Percentiles rank a stretch among this genome's conserved stretches.
These are phyloP conservation scores for Gnaphalium uliginosum DNA, from an alignment of 129 eudicot genomes.

Conservation along the genomic window DNA sequence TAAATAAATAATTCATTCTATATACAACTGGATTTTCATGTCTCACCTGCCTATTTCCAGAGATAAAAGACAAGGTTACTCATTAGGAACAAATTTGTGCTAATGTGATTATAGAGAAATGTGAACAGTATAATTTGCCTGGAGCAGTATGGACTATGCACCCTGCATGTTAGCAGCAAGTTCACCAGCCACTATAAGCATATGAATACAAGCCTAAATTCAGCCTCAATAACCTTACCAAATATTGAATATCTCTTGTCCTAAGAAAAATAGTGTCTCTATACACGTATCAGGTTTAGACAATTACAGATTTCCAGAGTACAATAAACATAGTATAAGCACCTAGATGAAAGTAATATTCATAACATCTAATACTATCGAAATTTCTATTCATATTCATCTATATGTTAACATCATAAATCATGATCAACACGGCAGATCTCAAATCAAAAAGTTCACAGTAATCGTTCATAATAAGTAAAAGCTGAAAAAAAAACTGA, in stretches of 20 bases:
- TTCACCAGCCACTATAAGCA: background rate
- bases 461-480: background rate
- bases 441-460: constrained; percentile 1
- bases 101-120: background rate
- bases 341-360: background rate
- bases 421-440: constrained; percentile 8
- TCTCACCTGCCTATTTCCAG: background rate
- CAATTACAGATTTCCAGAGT: background rate
- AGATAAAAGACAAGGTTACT: background rate
- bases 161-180: background rate
- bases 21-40: background rate
- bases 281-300: background rate
- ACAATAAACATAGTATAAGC: background rate
- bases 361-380: background rate
- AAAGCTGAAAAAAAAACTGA: background rate
- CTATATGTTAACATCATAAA: background rate
- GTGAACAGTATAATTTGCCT: background rate
- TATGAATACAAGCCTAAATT: background rate
- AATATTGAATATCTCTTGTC: background rate
- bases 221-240: background rate
- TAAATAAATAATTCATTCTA: background rate
- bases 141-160: background rate
- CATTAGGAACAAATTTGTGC: background rate
- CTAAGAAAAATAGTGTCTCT: background rate
- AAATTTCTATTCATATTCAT: background rate